Base-by-base conservation (phyloP, 768 basidiomycete species). In the Podaxis carcinomalis region DNA sequence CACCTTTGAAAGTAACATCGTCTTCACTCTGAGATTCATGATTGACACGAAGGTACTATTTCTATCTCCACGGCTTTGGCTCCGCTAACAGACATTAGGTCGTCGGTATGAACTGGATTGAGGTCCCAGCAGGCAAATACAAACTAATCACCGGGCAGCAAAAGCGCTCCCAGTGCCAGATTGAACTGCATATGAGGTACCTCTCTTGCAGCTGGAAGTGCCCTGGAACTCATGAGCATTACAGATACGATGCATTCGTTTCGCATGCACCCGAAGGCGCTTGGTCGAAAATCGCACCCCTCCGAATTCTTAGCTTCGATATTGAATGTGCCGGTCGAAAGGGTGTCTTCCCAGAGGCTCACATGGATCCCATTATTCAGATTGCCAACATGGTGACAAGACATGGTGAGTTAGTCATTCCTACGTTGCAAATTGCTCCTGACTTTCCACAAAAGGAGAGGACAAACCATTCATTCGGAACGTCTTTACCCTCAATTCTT, bases 101-200 rank as follows among this genome's bases (percentile, higher is more conserved):
- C 32, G 88, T 95, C 52, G 97, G 97, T 7, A 98, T 99, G 97
- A 98, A 98, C 70, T 99, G 97, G 96, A 89, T 99, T 56, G 94
- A 98, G 74, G 78, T 97, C 7, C 90, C 90, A 4, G 86, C 89
- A 3, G 92, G 92, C 2, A 85, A 86, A 65, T 99, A 97, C 69
- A 77, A 78, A 11, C 69, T 95, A 19, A 61, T 87, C n/a, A 69
- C 81, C 1, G 78, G 74, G 10, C 77, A 78, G 46, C 76, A 80
- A 39, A 91, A 86, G 68, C 80, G 81, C 51, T 95, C 95, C 0
- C 81, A 82, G 51, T 98, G 94, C 72, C 97, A 99, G 70, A 82
- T 98, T 14, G 96, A 99, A 72, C 74, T 98, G 50, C 83, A 75
- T 28, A 81, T 93, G 65, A 82, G 81, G 93, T 95, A 67, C 66